phyloP scores from a whole-genome alignment of 805 yeast species.

The Starmerella powellii region DNA sequence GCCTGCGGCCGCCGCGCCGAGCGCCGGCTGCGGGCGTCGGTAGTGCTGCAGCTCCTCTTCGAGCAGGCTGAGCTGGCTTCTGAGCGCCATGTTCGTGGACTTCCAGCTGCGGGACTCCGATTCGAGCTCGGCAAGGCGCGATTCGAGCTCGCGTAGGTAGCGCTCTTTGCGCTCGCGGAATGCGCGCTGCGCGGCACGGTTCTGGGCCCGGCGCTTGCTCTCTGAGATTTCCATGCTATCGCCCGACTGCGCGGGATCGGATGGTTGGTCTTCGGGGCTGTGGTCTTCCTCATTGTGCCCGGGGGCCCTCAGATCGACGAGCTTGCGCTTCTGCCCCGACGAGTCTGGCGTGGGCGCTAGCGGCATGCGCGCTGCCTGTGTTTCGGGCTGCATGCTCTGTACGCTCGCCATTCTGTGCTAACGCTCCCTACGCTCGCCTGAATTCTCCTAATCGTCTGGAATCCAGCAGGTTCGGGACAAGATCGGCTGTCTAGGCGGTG shows the following conservation, averaged over 20 bases:
- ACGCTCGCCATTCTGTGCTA: slow-evolving; percentile 3
- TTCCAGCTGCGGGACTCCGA: slow-evolving; percentile 53
- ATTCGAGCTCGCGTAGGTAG: slow-evolving; percentile 74
- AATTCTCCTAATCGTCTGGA: too few species aligned
- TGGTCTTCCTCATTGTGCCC: too few species aligned
- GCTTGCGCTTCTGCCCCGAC: slow-evolving; percentile 11
- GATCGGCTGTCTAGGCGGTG: too few species aligned
- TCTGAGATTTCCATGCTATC: slow-evolving; percentile 38
- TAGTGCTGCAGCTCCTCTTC: slow-evolving; percentile 57
- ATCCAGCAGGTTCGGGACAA: too few species aligned
- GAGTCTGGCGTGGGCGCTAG: not conserved
- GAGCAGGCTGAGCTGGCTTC: slow-evolving; percentile 63
- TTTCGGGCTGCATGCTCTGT: slow-evolving; percentile 1
- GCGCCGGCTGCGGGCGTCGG: slow-evolving; percentile 26
- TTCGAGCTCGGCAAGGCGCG: slow-evolving; percentile 61
- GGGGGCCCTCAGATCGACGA: slow-evolving; percentile 1
- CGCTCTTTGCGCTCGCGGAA: slow-evolving; percentile 77
- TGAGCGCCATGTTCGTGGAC: slow-evolving; percentile 60
- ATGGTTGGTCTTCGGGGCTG: too few species aligned
- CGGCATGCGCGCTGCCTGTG: not conserved
- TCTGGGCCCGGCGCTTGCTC: slow-evolving; percentile 87
- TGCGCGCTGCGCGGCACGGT: slow-evolving; percentile 97
- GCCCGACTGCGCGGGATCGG: not conserved
- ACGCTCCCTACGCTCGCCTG: too few species aligned
- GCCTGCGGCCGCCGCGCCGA: not conserved